phyloP scores from a whole-genome alignment of 1,284 basidiomycete species.

The Veloboletus limbatus region DNA sequence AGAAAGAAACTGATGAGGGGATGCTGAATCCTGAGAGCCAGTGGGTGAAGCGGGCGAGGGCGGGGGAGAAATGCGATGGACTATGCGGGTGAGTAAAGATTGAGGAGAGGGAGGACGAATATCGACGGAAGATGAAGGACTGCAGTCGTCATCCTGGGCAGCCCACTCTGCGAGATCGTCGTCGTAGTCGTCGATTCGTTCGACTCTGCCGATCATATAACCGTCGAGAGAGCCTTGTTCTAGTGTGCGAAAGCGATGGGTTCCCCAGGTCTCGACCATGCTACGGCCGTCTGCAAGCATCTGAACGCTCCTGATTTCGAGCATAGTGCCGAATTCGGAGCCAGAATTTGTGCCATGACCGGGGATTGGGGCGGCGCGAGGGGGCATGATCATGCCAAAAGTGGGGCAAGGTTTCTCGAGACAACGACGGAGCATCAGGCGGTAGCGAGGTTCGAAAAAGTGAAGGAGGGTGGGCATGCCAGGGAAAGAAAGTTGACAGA shows the following conservation, averaged over 20 bases:
- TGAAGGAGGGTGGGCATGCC: conserved; percentile 87
- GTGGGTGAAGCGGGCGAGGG: conserved; percentile 1
- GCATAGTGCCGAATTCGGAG: conserved; percentile 87
- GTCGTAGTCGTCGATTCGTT: conserved; percentile 54
- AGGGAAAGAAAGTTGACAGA: conserved; percentile 88
- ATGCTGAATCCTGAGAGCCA: conserved; percentile 12
- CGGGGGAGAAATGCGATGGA: conserved; percentile 11
- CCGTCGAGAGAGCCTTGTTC: conserved; percentile 84
- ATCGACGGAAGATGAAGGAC: conserved; percentile 14
- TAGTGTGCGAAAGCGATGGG: conserved; percentile 80
- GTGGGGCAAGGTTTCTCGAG: conserved; percentile 70
- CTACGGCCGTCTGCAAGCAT: conserved; percentile 88
- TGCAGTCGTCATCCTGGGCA: conserved; percentile 13
- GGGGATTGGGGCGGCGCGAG: conserved; percentile 32
- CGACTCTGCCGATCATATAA: conserved; percentile 84
- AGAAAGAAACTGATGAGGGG: conserved; percentile 37
- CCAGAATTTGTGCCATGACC: conserved; percentile 44
- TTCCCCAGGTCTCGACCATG: conserved; percentile 85
- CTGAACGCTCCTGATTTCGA: conserved; percentile 83
- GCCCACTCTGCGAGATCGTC: conserved; percentile 41
- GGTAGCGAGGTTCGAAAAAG: conserved; percentile 89
- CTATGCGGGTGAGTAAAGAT: conserved; percentile 14
- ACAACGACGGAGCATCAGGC: conserved; percentile 91
- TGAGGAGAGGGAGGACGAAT: conserved; percentile 13
- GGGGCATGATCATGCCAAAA: conserved; percentile 90